Conservation (phyloP, 1,284 basidiomycete species). For the Microbotryum scabiosae region DNA sequence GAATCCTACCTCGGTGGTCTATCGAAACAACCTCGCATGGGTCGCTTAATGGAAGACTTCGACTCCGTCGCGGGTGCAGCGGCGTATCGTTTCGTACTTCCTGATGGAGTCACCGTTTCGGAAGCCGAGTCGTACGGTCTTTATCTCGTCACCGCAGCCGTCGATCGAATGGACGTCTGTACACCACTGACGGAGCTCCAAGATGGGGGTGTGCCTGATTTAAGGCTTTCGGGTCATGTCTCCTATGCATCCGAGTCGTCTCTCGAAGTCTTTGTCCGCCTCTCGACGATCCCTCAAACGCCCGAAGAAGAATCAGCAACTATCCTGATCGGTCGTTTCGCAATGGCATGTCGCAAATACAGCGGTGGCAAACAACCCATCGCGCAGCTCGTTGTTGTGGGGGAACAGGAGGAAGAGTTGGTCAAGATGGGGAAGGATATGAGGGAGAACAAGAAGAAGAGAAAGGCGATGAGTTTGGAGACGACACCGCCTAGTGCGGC, state of each 20-base stretch:
- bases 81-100: constrained; percentile 40
- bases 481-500: constrained; percentile 37
- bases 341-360: constrained; percentile 38
- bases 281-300: constrained; percentile 36
- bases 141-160: constrained; percentile 42
- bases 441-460: constrained; percentile 23
- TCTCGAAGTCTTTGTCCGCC: constrained; percentile 40
- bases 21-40: constrained; percentile 36
- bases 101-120: constrained; percentile 30
- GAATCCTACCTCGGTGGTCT: constrained; percentile 40
- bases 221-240: constrained; percentile 33
- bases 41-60: constrained; percentile 40
- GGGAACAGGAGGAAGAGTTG: constrained; percentile 35
- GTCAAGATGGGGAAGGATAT: constrained; percentile 37
- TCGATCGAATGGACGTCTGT: constrained; percentile 36
- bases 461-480: constrained; percentile 14
- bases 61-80: constrained; percentile 38
- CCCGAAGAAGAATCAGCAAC: constrained; percentile 27
- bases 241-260: constrained; percentile 35
- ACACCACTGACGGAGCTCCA: constrained; percentile 33
- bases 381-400: constrained; percentile 33
- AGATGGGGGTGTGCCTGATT: constrained; percentile 29
- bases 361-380: constrained; percentile 35
- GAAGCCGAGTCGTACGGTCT: constrained; percentile 34
- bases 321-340: constrained; percentile 41